Conservation (phyloP, 441 rosid species). For the Biscutella laevigata region DNA sequence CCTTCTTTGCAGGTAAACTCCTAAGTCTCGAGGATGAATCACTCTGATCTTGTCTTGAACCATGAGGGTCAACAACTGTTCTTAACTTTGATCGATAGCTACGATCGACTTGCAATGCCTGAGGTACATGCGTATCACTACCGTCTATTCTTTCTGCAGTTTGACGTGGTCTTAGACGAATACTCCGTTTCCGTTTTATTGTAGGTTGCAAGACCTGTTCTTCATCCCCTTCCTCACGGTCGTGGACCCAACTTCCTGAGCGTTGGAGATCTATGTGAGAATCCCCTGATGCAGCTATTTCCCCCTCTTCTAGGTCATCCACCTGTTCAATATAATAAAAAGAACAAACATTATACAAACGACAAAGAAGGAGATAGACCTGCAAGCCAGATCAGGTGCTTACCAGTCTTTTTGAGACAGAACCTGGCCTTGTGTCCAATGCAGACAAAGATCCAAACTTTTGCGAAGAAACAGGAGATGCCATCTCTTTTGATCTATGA, state of each 20-base stretch:
- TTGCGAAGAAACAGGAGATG: constrained; percentile 83
- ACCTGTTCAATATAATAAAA: constrained; percentile 41
- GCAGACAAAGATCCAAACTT: constrained; percentile 98
- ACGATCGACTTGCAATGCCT: constrained; percentile 49
- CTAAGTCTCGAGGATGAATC: constrained; percentile 57
- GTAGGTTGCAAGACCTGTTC: constrained; percentile 97
- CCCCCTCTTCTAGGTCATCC: constrained; percentile 97
- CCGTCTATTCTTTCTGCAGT: constrained; percentile 56
- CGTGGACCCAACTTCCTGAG: constrained; percentile 95
- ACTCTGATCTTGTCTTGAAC: constrained; percentile 58
- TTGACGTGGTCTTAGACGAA: constrained; percentile 84
- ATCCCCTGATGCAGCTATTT: constrained; percentile 86
- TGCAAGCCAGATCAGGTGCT: constrained; percentile 20
- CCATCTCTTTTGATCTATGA: constrained; percentile 50
- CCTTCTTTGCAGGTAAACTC: constrained; percentile 59
- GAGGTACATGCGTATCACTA: constrained; percentile 39
- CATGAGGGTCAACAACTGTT: constrained; percentile 46
- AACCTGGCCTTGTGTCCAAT: constrained; percentile 85
- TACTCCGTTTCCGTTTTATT: constrained; percentile 91
- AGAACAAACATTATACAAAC: not conserved
- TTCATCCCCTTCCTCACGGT: constrained; percentile 93
- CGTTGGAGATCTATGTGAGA: constrained; percentile 85
- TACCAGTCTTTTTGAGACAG: constrained; percentile 78
- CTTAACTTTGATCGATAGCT: constrained; percentile 61
- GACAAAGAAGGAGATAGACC: constrained; percentile 10